Evolutionary conservation across 768 basidiomycete genomes (phyloP).

Genomic region (Pleurotus giganteus): DNA sequence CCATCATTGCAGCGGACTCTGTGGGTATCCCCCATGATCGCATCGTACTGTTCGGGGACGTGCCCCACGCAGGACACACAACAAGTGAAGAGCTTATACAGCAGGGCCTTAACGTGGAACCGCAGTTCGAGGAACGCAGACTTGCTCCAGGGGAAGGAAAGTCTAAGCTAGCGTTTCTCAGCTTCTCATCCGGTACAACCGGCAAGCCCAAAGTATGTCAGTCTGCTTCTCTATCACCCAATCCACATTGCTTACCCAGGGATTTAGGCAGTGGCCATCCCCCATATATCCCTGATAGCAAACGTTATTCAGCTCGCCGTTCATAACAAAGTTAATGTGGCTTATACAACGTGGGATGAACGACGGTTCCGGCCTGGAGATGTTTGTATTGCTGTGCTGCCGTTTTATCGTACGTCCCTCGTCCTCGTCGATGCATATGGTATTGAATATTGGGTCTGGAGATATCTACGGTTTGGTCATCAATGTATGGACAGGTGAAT

Average conservation of each 20-base stretch:
- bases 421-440: too few species aligned
- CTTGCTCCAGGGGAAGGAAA: slow-evolving; percentile 59
- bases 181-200: slow-evolving; percentile 74
- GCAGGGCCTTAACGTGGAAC: slow-evolving; percentile 39
- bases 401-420: slow-evolving; percentile 54
- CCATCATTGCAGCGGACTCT: slow-evolving; percentile 38
- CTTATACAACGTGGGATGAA: slow-evolving; percentile 42
- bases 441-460: slow-evolving; percentile 15
- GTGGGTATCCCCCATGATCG: slow-evolving; percentile 38
- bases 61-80: not conserved
- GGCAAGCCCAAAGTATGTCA: slow-evolving; percentile 64
- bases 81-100: slow-evolving; percentile 43
- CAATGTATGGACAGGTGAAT: slow-evolving; percentile 45
- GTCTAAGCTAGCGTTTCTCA: slow-evolving; percentile 68
- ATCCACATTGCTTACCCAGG: not conserved
- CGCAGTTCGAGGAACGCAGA: slow-evolving; percentile 46
- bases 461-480: slow-evolving; percentile 70
- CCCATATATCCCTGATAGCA: slow-evolving; percentile 56
- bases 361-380: slow-evolving; percentile 61
- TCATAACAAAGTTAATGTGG: slow-evolving; percentile 48
- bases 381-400: slow-evolving; percentile 55
- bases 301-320: slow-evolving; percentile 61
- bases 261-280: slow-evolving; percentile 55
- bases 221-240: not conserved
- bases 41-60: slow-evolving; percentile 41